Percentiles rank a stretch among this genome's conserved stretches.
These are phyloP conservation scores for Fraxinus latifolia DNA, from an alignment of 305 asterid species.

Conservation along the genomic window DNA sequence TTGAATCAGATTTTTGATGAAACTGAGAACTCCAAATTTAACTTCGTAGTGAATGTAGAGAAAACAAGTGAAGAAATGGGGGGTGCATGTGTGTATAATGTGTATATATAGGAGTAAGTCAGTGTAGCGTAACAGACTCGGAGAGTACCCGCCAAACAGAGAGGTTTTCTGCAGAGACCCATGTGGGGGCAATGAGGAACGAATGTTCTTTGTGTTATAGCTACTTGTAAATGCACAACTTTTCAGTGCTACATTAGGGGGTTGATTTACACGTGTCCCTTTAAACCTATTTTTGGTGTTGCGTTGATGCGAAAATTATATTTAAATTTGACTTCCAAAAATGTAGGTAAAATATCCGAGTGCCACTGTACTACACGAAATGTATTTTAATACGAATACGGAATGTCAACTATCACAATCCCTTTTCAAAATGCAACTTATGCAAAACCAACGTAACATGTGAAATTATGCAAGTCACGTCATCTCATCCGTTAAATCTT, in stretches of 20 bases:
- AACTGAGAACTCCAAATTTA: conserved; percentile 12
- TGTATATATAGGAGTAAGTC: background rate
- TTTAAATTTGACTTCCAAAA: background rate
- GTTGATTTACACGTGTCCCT: background rate
- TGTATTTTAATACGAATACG: background rate
- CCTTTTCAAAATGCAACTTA: background rate
- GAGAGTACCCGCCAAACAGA: conserved; percentile 28
- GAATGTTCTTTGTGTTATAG: conserved; percentile 27
- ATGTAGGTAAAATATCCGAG: background rate
- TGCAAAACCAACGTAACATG: background rate
- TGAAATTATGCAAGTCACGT: background rate
- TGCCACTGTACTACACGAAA: background rate
- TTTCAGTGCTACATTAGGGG: background rate
- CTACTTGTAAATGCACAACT: conserved; percentile 19
- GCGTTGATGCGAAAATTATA: background rate
- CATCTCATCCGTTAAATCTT: background rate
- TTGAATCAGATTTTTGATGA: conserved; percentile 18
- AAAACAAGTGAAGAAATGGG: conserved; percentile 13
- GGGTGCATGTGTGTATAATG: conserved; percentile 5
- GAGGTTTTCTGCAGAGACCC: conserved; percentile 16
- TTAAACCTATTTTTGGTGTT: background rate
- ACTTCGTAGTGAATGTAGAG: background rate
- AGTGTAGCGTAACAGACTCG: conserved; percentile 34
- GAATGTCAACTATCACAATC: background rate
- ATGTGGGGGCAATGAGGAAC: conserved; percentile 18